Evolutionary conservation across 148 eudicot genomes (phyloP).

Genomic region (Rhododendron henanense): DNA sequence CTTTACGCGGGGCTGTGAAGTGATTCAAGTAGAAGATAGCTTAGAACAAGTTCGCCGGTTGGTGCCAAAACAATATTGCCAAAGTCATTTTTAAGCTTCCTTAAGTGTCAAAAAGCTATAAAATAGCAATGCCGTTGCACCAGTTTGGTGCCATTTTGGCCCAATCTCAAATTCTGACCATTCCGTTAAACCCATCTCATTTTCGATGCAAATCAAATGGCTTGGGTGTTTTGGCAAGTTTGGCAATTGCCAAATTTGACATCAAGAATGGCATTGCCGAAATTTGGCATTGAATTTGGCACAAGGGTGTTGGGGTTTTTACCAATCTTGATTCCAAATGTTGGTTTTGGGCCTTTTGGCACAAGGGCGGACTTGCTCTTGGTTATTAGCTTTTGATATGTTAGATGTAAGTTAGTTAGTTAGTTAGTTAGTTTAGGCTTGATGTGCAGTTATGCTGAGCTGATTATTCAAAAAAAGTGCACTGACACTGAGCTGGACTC

Average conservation of each 20-base stretch:
- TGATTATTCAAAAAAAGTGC: not conserved
- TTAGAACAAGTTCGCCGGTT: not conserved
- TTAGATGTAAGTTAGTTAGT: not conserved
- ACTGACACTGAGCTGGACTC: not conserved
- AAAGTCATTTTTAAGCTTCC: not conserved
- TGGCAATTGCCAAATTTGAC: not conserved
- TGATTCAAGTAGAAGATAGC: not conserved
- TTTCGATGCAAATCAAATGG: not conserved
- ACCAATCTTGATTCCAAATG: not conserved
- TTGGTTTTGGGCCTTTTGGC: not conserved
- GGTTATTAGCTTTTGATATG: not conserved
- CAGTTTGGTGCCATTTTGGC: not conserved
- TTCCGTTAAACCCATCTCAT: not conserved
- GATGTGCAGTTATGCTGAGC: not conserved
- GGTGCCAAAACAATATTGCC: not conserved
- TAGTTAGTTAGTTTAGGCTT: not conserved
- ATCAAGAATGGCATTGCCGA: not conserved
- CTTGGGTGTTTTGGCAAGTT: not conserved
- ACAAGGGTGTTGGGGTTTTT: too few relatives aligned
- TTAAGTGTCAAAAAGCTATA: too few relatives aligned
- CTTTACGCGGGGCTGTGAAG: not conserved
- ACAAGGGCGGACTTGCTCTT: not conserved
- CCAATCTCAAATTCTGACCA: not conserved
- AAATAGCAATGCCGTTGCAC: not conserved
- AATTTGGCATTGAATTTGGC: not conserved